phyloP scores from a whole-genome alignment of 129 eudicot species.

The Chrysanthemum makinoi region DNA sequence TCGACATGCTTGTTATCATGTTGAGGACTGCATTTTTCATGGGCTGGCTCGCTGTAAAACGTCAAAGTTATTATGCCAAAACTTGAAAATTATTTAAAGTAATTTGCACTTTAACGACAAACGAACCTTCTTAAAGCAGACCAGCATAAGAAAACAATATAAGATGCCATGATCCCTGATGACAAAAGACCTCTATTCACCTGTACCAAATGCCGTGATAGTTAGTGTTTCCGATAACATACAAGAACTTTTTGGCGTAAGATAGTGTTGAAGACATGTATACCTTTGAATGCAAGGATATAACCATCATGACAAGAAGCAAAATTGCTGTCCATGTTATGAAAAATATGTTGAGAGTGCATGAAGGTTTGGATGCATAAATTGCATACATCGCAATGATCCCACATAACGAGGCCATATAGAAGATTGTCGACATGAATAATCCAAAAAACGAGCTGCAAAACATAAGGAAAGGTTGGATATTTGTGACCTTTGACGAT shows the following conservation, averaged over 20 bases:
- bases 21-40: slow-evolving; percentile 68
- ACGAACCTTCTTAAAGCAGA: slow-evolving; percentile 89
- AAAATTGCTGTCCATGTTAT: slow-evolving; percentile 82
- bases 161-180: slow-evolving; percentile 97
- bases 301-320: slow-evolving; percentile 80
- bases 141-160: slow-evolving; percentile 94
- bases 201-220: slow-evolving; percentile 36
- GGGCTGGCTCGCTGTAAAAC: slow-evolving; percentile 76
- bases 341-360: slow-evolving; percentile 93
- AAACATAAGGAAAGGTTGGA: neutral
- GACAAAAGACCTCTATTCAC: slow-evolving; percentile 91
- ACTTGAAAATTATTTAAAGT: neutral
- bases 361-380: slow-evolving; percentile 70
- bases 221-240: neutral
- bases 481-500: neutral
- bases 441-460: slow-evolving; percentile 81
- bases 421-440: slow-evolving; percentile 79
- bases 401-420: slow-evolving; percentile 67
- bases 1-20: slow-evolving; percentile 49
- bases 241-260: neutral
- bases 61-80: neutral
- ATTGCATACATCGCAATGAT: slow-evolving; percentile 64
- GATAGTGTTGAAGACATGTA: neutral
- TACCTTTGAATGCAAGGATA: slow-evolving; percentile 93
- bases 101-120: neutral